A percentile compares a stretch with the other conserved stretches of the same genome.
phyloP scores from a whole-genome alignment of 2,329 filamentous ascomycete species.

The Xylariaceae sp. region DNA sequence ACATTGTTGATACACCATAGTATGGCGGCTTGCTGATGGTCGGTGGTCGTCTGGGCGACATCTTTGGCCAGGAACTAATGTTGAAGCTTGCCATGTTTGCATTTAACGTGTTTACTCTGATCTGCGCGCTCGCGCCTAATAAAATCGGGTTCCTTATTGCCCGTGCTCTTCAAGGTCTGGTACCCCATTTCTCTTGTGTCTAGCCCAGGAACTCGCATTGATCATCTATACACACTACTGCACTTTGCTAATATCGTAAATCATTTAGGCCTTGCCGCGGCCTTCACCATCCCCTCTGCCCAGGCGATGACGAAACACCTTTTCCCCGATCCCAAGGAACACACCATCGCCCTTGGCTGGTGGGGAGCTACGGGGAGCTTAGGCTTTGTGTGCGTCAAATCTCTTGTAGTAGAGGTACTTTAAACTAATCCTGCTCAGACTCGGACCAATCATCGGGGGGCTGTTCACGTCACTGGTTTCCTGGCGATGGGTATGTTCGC shows the following conservation, averaged over 20 bases:
- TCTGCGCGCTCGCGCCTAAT: neutral
- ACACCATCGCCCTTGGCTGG: neutral
- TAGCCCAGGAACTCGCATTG: no score
- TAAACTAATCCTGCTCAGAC: neutral
- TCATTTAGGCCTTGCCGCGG: neutral
- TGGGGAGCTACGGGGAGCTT: neutral
- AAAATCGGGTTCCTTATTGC: constrained; percentile 1
- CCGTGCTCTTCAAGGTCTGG: constrained; percentile 1
- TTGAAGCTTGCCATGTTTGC: neutral
- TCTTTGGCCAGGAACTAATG: neutral
- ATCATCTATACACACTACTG: no score
- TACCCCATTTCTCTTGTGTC: neutral
- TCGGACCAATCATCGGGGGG: constrained; percentile 3
- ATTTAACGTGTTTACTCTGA: neutral
- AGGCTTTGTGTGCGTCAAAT: neutral
- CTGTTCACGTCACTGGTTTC: constrained; percentile 4
- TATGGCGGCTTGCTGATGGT: constrained; percentile 7
- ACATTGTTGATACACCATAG: neutral
- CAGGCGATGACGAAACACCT: neutral
- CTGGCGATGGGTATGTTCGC: constrained; percentile 3
- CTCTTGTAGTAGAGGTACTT: neutral
- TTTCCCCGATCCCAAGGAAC: neutral
- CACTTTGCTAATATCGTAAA: neutral
- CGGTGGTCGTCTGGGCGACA: constrained; percentile 5
- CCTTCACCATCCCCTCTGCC: constrained; percentile 2